Evolutionary conservation across 2,329 filamentous ascomycete genomes (phyloP).

Genomic region (Epichloe elymi): DNA sequence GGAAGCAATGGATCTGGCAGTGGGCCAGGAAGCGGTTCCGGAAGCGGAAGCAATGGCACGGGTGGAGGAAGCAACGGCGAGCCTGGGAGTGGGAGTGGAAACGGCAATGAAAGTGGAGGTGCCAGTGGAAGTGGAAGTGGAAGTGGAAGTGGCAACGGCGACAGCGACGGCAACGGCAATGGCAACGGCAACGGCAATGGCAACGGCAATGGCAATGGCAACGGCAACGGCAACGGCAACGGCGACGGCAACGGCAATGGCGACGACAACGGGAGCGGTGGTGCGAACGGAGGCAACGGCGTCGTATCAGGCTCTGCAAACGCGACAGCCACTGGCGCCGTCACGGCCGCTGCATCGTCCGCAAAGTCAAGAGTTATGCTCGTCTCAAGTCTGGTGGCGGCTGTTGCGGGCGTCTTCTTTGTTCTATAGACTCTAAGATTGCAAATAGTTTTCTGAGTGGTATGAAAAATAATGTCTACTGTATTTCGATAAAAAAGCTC

Average conservation of each 20-base stretch:
- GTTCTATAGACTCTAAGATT: background rate
- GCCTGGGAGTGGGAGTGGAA: too few relatives aligned
- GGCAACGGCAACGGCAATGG: background rate
- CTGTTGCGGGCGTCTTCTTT: background rate
- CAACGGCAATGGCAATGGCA: background rate
- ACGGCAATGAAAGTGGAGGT: background rate
- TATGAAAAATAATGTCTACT: background rate
- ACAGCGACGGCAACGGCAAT: background rate
- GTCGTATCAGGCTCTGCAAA: background rate
- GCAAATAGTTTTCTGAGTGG: background rate
- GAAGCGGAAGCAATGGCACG: too few relatives aligned
- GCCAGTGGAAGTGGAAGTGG: background rate
- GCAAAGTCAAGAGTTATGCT: background rate
- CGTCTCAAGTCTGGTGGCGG: background rate
- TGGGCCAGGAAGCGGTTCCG: background rate
- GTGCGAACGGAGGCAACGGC: background rate
- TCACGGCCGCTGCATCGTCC: background rate
- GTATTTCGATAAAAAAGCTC: background rate
- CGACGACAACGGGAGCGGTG: background rate
- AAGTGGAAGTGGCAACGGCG: background rate
- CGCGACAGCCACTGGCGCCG: background rate
- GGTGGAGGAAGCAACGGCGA: too few relatives aligned
- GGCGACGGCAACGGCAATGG: background rate
- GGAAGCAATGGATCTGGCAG: background rate
- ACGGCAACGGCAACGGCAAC: too few relatives aligned